Evolutionary conservation across 306 rosid species (phyloP).

Genomic region (Acacia melanoxylon): DNA sequence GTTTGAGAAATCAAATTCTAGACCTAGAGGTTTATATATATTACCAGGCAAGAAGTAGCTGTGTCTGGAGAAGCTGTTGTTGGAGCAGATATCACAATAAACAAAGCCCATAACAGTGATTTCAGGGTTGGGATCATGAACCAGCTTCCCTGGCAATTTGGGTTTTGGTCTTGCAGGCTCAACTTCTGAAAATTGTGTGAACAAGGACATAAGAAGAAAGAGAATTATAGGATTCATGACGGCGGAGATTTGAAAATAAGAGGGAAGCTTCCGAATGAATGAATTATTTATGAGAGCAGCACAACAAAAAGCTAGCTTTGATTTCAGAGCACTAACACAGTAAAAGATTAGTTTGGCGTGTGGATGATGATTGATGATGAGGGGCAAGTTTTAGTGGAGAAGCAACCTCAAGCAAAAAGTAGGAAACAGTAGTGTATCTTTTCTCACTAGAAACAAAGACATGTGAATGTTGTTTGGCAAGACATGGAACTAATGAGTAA

Average conservation of each 20-base stretch:
- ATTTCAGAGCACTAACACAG: slow-evolving; percentile 43
- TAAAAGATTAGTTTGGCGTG: slow-evolving; percentile 43
- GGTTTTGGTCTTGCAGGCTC: slow-evolving; percentile 54
- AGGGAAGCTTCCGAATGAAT: slow-evolving; percentile 19
- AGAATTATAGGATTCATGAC: slow-evolving; percentile 51
- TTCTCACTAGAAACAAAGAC: slow-evolving; percentile 71
- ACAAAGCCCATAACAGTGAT: slow-evolving; percentile 96
- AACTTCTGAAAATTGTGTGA: slow-evolving; percentile 50
- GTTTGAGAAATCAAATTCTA: background rate
- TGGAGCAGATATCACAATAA: slow-evolving; percentile 92
- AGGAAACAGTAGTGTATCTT: slow-evolving; percentile 36
- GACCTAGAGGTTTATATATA: background rate
- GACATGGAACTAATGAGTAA: slow-evolving; percentile 56
- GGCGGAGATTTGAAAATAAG: slow-evolving; percentile 23
- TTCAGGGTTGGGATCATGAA: slow-evolving; percentile 44
- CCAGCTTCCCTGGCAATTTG: slow-evolving; percentile 36
- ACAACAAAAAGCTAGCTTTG: slow-evolving; percentile 19
- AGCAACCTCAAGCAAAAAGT: slow-evolving; percentile 47
- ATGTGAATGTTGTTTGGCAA: slow-evolving; percentile 87
- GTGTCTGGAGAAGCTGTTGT: slow-evolving; percentile 80
- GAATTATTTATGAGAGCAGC: slow-evolving; percentile 20
- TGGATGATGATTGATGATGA: slow-evolving; percentile 64
- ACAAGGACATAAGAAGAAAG: slow-evolving; percentile 49
- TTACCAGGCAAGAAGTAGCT: slow-evolving; percentile 86
- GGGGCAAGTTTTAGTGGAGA: slow-evolving; percentile 46